phyloP scores from a whole-genome alignment of 140 eudicot genomes.

The Bidens hawaiensis region DNA sequence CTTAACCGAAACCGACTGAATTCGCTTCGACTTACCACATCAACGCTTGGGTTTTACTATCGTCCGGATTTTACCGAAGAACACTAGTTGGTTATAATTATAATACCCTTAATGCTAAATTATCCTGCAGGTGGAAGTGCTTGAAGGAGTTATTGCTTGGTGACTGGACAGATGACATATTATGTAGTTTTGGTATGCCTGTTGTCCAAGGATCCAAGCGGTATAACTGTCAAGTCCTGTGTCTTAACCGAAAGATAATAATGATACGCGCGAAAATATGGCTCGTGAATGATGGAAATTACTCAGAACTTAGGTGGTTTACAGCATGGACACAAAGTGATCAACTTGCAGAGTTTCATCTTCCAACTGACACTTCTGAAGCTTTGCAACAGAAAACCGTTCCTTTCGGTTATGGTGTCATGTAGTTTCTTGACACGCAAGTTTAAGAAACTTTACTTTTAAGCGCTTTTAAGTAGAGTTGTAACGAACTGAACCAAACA shows the following conservation, averaged over 20 bases:
- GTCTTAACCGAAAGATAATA: too few species aligned
- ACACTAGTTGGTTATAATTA: neutral
- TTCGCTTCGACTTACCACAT: too few species aligned
- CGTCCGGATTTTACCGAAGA: too few species aligned
- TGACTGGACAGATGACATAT: too few species aligned
- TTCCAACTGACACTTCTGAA: constrained; percentile 59
- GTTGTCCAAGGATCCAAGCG: too few species aligned
- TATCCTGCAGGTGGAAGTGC: constrained; percentile 73
- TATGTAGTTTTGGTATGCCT: too few species aligned
- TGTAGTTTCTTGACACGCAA: constrained; percentile 66
- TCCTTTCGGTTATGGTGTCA: constrained; percentile 79
- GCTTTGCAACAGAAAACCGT: constrained; percentile 55
- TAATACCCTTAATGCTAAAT: neutral
- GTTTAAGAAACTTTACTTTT: neutral
- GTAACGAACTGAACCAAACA: too few species aligned
- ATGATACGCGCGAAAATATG: constrained; percentile 88
- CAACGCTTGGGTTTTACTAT: too few species aligned
- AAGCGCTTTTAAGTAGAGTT: too few species aligned
- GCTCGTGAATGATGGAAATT: constrained; percentile 92
- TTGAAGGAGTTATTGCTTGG: constrained; percentile 55
- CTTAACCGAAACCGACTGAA: too few species aligned
- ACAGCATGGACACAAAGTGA: constrained; percentile 81
- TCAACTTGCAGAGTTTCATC: constrained; percentile 58
- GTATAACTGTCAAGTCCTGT: too few species aligned
- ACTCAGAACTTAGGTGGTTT: constrained; percentile 85